phyloP scores from a whole-genome alignment of 1,139 yeast species.

The Lodderomyces beijingensis region DNA sequence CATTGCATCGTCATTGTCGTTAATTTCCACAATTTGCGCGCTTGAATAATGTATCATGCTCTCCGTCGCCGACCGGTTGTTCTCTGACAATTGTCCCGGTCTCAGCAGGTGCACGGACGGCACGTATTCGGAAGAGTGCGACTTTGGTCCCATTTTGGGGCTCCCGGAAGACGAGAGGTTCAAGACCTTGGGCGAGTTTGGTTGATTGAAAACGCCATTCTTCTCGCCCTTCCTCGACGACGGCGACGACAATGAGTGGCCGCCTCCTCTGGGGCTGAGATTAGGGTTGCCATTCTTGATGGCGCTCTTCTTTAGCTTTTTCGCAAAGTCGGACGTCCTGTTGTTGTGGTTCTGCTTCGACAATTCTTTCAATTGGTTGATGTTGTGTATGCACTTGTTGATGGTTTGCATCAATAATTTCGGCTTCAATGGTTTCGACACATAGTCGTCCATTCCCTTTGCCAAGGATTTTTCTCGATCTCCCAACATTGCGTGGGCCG shows the following conservation, averaged over 20 bases:
- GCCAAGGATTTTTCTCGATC: conserved; percentile 82
- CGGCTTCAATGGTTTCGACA: conserved; percentile 83
- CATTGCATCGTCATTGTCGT: conserved; percentile 6
- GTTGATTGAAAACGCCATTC: not conserved
- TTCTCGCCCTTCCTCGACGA: not conserved
- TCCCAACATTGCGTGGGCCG: conserved; percentile 91
- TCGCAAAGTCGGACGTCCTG: conserved; percentile 46
- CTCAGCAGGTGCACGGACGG: conserved; percentile 4
- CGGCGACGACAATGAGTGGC: not conserved
- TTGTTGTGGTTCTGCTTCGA: conserved; percentile 47
- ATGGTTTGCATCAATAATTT: conserved; percentile 78
- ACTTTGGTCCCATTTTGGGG: conserved; percentile 18
- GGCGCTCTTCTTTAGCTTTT: conserved; percentile 38
- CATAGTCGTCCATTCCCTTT: conserved; percentile 88
- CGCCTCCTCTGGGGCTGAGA: not conserved
- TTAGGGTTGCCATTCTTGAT: conserved; percentile 17
- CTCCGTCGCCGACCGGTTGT: conserved; percentile 34
- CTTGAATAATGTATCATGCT: conserved; percentile 14
- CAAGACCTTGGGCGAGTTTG: conserved; percentile 2
- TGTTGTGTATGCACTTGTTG: conserved; percentile 73
- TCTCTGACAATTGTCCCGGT: conserved; percentile 31
- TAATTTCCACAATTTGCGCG: conserved; percentile 8
- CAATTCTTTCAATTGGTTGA: conserved; percentile 53
- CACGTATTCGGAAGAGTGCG: conserved; percentile 25
- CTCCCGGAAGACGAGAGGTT: conserved; percentile 9